A percentile compares a stretch with the other conserved stretches of the same genome.
These are phyloP conservation scores for Aegilops longissima DNA, from an alignment of 176 grass and related monocot genomes.

Conservation along the genomic window DNA sequence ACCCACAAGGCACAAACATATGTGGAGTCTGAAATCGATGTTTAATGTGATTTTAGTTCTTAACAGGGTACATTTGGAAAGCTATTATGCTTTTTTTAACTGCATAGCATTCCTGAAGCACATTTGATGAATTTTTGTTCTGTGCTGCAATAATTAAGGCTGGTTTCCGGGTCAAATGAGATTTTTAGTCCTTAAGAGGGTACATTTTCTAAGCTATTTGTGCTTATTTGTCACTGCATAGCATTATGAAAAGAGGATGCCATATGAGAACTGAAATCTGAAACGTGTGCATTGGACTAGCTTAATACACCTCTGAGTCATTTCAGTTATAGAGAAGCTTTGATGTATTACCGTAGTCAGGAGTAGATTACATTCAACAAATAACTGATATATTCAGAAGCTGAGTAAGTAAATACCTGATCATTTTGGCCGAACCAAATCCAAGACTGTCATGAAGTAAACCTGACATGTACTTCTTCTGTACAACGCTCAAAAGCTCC, in stretches of 20 bases:
- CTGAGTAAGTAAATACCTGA: conserved; percentile 54
- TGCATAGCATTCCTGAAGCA: neutral
- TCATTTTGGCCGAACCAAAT: conserved; percentile 98
- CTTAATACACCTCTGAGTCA: neutral
- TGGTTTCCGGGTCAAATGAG: neutral
- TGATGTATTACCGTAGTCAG: neutral
- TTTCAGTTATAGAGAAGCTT: neutral
- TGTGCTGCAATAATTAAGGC: neutral
- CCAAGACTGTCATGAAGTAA: conserved; percentile 92
- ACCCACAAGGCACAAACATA: neutral
- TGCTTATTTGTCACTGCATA: neutral
- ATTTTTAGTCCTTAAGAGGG: neutral
- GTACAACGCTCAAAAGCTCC: conserved; percentile 43
- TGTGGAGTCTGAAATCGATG: neutral
- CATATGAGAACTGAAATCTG: neutral
- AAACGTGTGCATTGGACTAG: neutral
- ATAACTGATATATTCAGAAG: neutral
- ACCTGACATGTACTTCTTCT: conserved; percentile 82
- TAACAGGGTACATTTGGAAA: neutral
- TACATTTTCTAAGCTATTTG: neutral
- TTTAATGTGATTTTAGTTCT: neutral
- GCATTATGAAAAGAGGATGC: neutral
- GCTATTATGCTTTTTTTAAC: neutral
- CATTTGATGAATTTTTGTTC: neutral
- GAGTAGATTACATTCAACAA: neutral